phyloP scores from a whole-genome alignment of 768 basidiomycete species.

The Serendipita indica region DNA sequence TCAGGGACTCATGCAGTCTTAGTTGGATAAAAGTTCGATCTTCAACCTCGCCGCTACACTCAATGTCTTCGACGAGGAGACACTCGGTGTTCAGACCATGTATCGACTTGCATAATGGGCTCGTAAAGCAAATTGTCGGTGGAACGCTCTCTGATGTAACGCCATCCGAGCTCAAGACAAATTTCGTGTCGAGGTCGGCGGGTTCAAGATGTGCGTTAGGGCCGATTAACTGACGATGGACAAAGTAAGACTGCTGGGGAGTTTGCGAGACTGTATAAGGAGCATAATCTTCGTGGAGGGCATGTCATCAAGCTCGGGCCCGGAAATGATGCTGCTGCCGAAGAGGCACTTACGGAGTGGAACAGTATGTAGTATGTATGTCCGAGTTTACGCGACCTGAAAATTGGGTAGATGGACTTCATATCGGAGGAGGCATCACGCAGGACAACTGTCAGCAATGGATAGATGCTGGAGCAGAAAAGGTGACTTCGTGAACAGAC shows the following conservation, averaged over 20 bases:
- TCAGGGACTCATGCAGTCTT: no score
- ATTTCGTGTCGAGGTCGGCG: conserved; percentile 75
- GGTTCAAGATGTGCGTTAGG: neutral
- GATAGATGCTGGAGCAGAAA: conserved; percentile 80
- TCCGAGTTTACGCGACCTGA: neutral
- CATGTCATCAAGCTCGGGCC: conserved; percentile 95
- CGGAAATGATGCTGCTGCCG: conserved; percentile 80
- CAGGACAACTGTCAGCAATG: conserved; percentile 66
- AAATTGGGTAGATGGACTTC: conserved; percentile 45
- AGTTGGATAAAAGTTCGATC: no score
- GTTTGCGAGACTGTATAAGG: conserved; percentile 65
- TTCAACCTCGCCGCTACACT: no score
- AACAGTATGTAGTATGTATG: conserved; percentile 35
- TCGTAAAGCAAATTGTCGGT: conserved; percentile 97
- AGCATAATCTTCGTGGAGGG: conserved; percentile 59
- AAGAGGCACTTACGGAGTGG: conserved; percentile 71
- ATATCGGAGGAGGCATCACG: conserved; percentile 88
- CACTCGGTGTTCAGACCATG: conserved; percentile 61
- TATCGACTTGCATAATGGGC: conserved; percentile 89
- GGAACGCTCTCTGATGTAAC: conserved; percentile 67
- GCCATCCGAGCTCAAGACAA: conserved; percentile 55
- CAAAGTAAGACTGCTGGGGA: conserved; percentile 58
- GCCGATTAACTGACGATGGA: neutral
- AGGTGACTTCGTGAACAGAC: conserved; percentile 34
- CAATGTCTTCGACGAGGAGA: no score